Conservation (phyloP, 495 filamentous ascomycete genomes). For the Daldinia childiae region DNA sequence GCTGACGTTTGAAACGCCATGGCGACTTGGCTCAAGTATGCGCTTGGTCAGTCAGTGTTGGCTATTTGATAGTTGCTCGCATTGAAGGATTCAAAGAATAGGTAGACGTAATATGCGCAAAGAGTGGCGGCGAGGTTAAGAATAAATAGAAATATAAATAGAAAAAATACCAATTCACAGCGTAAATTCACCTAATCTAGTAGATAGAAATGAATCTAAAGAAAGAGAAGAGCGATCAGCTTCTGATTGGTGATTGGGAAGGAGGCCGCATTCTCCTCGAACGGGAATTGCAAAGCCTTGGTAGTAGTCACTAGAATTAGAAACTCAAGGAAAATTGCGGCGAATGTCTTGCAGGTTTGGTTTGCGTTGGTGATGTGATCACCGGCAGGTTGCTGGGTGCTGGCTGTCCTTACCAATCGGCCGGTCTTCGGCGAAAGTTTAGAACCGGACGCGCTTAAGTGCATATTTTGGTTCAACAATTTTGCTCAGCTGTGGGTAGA, state of each 20-base stretch:
- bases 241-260: conserved; percentile 32
- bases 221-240: conserved; percentile 33
- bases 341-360: conserved; percentile 26
- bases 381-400: conserved; percentile 18
- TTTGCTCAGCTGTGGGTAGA: conserved; percentile 23
- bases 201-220: conserved; percentile 29
- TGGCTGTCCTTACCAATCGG: conserved; percentile 24
- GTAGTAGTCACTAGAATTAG: not conserved
- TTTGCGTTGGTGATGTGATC: conserved; percentile 36
- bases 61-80: conserved; percentile 1
- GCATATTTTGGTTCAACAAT: conserved; percentile 23
- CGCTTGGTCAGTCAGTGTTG: conserved; percentile 16
- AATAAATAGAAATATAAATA: conserved; percentile 1
- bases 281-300: conserved; percentile 14
- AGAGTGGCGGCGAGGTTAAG: conserved; percentile 4
- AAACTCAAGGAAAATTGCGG: conserved; percentile 28
- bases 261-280: conserved; percentile 39
- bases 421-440: conserved; percentile 40
- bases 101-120: conserved; percentile 19
- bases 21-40: conserved; percentile 25
- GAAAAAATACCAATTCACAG: not conserved
- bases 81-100: not conserved
- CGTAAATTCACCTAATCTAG: not conserved
- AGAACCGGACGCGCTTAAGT: conserved; percentile 16
- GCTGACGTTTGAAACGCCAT: conserved; percentile 47